Evolutionary conservation across 768 basidiomycete species (phyloP).

Genomic region (Tylopilus sp.): DNA sequence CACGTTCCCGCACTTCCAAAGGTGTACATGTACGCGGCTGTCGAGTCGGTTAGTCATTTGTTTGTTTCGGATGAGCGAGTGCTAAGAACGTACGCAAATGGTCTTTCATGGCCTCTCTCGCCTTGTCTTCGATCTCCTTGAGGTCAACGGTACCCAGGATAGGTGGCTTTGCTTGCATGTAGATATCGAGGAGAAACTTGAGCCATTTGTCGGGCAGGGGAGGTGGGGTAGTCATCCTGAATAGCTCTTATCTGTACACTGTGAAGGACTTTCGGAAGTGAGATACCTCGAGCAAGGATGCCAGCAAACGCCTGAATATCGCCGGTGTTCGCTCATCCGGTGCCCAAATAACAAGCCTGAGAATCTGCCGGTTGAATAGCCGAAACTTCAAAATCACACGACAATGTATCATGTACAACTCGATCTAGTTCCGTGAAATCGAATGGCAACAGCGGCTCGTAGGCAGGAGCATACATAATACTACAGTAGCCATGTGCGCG

Average conservation of each 20-base stretch:
- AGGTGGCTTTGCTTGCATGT: conserved; percentile 16
- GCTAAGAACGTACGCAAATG: conserved; percentile 43
- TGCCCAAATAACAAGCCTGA: too few relatives aligned
- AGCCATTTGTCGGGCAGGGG: conserved; percentile 26
- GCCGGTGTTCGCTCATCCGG: too few relatives aligned
- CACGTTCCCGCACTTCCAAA: conserved; percentile 73
- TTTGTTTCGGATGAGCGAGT: background rate
- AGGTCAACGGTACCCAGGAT: conserved; percentile 56
- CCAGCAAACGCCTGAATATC: too few relatives aligned
- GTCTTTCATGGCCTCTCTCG: conserved; percentile 58
- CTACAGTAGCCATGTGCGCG: too few relatives aligned
- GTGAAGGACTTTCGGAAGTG: too few relatives aligned
- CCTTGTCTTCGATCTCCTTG: conserved; percentile 64
- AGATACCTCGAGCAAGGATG: too few relatives aligned
- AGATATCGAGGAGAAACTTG: conserved; percentile 23
- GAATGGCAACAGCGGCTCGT: too few relatives aligned
- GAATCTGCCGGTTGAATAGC: too few relatives aligned
- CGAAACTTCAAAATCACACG: too few relatives aligned
- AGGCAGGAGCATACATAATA: too few relatives aligned
- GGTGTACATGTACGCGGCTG: conserved; percentile 74
- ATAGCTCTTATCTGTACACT: background rate
- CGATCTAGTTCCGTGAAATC: too few relatives aligned
- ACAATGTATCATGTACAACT: too few relatives aligned
- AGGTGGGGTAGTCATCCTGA: conserved; percentile 16
- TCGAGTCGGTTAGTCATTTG: conserved; percentile 8